These are phyloP conservation scores for Xerocomellus chrysenteron DNA, from an alignment of 768 basidiomycete genomes.

Conservation along the genomic window DNA sequence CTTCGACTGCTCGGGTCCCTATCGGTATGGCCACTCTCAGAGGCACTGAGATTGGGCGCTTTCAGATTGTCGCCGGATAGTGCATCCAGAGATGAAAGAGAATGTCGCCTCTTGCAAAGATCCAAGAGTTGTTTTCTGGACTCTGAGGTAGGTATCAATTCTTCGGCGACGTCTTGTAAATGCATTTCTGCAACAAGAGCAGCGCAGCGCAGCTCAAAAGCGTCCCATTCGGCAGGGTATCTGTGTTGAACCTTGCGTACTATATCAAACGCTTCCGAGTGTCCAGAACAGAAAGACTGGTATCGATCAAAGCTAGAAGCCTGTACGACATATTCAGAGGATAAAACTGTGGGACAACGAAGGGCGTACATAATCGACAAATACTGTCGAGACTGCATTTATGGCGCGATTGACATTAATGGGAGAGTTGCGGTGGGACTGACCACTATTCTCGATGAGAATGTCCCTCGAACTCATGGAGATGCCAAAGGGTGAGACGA, in stretches of 20 bases:
- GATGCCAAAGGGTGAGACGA: conserved; percentile 53
- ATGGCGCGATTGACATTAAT: conserved; percentile 41
- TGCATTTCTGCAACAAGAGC: conserved; percentile 44
- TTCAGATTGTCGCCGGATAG: conserved; percentile 33
- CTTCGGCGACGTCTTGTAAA: conserved; percentile 10
- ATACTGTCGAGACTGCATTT: conserved; percentile 49
- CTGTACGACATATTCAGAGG: conserved; percentile 38
- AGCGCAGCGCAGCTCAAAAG: conserved; percentile 79
- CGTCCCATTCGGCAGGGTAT: conserved; percentile 73
- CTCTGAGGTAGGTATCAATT: conserved; percentile 1
- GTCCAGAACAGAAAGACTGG: conserved; percentile 83
- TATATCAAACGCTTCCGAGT: conserved; percentile 76
- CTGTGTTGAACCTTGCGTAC: conserved; percentile 65
- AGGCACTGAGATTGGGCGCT: conserved; percentile 30
- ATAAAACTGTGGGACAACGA: background rate
- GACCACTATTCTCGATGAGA: conserved; percentile 5
- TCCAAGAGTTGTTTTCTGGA: conserved; percentile 19
- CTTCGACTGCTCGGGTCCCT: conserved; percentile 28
- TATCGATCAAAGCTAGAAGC: conserved; percentile 75
- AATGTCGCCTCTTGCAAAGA: conserved; percentile 42
- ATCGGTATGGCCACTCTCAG: conserved; percentile 31
- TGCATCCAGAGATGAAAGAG: conserved; percentile 52
- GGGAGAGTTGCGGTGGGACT: conserved; percentile 20
- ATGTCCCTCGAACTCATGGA: conserved; percentile 32
- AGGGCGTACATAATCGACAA: conserved; percentile 52